Evolutionary conservation across 2,329 filamentous ascomycete genomes (phyloP), one percentile per base, ranked within the genome.

Genomic region (Apiospora rasikravindrae): DNA sequence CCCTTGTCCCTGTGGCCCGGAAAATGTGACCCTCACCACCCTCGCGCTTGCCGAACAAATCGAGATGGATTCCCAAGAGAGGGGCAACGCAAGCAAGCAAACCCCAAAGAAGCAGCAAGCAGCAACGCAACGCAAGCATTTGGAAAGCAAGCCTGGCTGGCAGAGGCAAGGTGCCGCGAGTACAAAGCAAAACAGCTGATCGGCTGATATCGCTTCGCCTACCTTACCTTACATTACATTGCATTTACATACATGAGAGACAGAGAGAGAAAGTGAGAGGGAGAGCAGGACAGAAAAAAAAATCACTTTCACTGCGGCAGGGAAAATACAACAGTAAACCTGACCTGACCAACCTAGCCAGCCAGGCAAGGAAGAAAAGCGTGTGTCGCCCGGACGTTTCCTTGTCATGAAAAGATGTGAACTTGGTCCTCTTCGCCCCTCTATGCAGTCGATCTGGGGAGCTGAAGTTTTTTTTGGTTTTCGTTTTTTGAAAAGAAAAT

Each of bases 381-480:
- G 33, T 40, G 1, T 40, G 57, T 64, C 33, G 33, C 33, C 57
- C 57, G 29, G 33, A 64, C 57, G 19, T 64, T 40, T 19, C 33
- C 57, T 8, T 64, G 7, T 64, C 19, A 33, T 33, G 57, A 40
- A 40, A 64, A 40, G 57, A 64, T 64, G 57, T 64, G 57, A 64
- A 64, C 57, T 40, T 40, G 57, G 57, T 40, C 57, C 57, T 64
- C 53, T 64, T 64, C 57, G 22, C 40, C 57, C 29, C 33, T 64
- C 33, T 2, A 64, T 64, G 57, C 40, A 64, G 57, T 40, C 33
- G 57, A 40, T 40, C 22, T 14, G 29, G 33, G 33, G 57, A 40
- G 57, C 29, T 61, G 53, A 61, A 61, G 53, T 19, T 61, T 61
- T 61, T 61, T n/a, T n/a, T n/a, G n/a, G n/a, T n/a, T n/a, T n/a